A percentile compares a stretch with the other conserved stretches of the same genome.
Conservation (phyloP, 2,329 filamentous ascomycete species). For the Colletotrichum camelliae region DNA sequence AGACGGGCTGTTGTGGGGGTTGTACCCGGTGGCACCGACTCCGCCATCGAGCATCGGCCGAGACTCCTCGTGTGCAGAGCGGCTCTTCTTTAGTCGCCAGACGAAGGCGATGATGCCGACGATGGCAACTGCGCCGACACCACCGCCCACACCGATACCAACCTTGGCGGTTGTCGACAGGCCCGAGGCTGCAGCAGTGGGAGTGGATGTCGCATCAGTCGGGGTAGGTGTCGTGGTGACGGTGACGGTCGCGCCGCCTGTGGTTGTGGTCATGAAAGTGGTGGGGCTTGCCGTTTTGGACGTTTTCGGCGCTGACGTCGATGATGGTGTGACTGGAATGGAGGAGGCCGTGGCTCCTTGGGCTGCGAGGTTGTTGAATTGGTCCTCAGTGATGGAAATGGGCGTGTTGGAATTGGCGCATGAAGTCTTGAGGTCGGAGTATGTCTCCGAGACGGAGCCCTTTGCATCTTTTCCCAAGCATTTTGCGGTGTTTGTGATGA, state of each 20-base stretch:
- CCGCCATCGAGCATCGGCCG: conserved; percentile 21
- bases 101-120: conserved; percentile 3
- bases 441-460: conserved; percentile 46
- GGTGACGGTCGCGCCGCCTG: conserved; percentile 12
- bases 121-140: conserved; percentile 28
- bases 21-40: background rate
- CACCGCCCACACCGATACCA: conserved; percentile 44
- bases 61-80: conserved; percentile 16
- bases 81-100: conserved; percentile 15
- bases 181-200: background rate
- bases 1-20: conserved; percentile 2
- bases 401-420: conserved; percentile 50
- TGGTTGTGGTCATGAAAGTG: conserved; percentile 1
- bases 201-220: background rate
- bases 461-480: conserved; percentile 47
- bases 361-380: conserved; percentile 39
- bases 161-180: conserved; percentile 42
- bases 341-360: conserved; percentile 16
- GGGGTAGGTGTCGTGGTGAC: background rate
- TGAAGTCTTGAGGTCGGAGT: conserved; percentile 45
- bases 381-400: conserved; percentile 43
- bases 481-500: conserved; percentile 50
- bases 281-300: conserved; percentile 22
- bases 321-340: conserved; percentile 22
- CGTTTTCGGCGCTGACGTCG: conserved; percentile 22